Percentiles rank a stretch among this genome's conserved stretches.
Conservation (phyloP, 148 eudicot genomes). For the Rhododendron ovatum region DNA sequence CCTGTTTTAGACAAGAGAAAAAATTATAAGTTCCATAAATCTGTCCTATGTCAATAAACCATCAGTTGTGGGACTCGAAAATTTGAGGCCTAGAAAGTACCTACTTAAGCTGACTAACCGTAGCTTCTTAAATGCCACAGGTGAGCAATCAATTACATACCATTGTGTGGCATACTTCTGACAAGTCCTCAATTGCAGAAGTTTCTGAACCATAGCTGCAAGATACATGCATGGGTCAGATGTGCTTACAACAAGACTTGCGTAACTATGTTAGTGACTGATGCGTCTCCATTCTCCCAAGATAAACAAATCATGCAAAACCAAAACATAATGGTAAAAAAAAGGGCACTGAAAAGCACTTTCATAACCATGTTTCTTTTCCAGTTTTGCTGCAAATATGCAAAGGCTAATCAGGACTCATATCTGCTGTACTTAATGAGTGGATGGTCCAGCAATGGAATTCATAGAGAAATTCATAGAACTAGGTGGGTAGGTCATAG, state of each 20-base stretch:
- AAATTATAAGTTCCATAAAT: not conserved
- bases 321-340: not conserved
- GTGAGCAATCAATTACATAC: conserved; percentile 35
- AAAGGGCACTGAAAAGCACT: not conserved
- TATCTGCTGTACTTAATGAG: not conserved
- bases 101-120: not conserved
- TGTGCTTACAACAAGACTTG: not conserved
- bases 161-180: conserved; percentile 77
- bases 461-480: not conserved
- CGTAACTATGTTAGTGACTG: not conserved
- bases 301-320: not conserved
- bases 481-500: not conserved
- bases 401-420: not conserved
- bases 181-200: conserved; percentile 61
- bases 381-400: not conserved
- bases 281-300: not conserved
- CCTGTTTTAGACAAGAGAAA: not conserved
- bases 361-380: not conserved
- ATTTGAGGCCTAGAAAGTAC: not conserved
- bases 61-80: not conserved
- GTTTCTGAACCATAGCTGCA: conserved; percentile 91
- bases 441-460: not conserved
- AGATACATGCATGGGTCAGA: conserved; percentile 5
- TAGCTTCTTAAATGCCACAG: not conserved
- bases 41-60: not conserved